These are phyloP conservation scores for Pestalotiopsis sp. DNA, from an alignment of 2,329 filamentous ascomycete genomes.

Conservation along the genomic window DNA sequence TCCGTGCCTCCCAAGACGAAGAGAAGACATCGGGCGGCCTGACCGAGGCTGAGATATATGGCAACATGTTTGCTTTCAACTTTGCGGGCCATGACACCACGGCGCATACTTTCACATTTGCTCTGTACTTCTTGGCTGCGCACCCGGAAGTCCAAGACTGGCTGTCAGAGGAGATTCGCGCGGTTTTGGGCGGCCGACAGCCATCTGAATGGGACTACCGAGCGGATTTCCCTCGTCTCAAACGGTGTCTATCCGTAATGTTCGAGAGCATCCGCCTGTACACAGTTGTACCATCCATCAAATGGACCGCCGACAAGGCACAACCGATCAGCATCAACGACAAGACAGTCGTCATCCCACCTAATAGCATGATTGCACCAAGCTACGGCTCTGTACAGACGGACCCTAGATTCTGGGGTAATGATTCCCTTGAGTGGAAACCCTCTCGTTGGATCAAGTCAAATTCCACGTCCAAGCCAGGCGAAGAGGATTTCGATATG, in stretches of 20 bases:
- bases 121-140: slow-evolving; percentile 22
- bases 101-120: slow-evolving; percentile 23
- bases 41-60: slow-evolving; percentile 18
- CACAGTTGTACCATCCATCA: background rate
- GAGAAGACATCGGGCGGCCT: slow-evolving; percentile 16
- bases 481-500: slow-evolving; percentile 14
- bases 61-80: slow-evolving; percentile 32
- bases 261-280: slow-evolving; percentile 15
- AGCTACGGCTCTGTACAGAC: slow-evolving; percentile 26
- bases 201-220: slow-evolving; percentile 12
- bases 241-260: slow-evolving; percentile 25
- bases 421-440: slow-evolving; percentile 24
- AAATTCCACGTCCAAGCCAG: background rate
- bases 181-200: slow-evolving; percentile 12
- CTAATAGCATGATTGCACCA: slow-evolving; percentile 22
- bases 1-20: slow-evolving; percentile 16
- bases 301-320: slow-evolving; percentile 6
- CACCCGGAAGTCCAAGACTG: slow-evolving; percentile 22
- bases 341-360: slow-evolving; percentile 13
- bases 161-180: slow-evolving; percentile 18
- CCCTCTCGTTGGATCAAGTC: slow-evolving; percentile 27
- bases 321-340: background rate
- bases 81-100: slow-evolving; percentile 34
- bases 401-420: slow-evolving; percentile 28
- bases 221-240: slow-evolving; percentile 22